Base-by-base conservation (phyloP, 2,329 filamentous ascomycete genomes). In the Phyllosticta paracitricarpa region DNA sequence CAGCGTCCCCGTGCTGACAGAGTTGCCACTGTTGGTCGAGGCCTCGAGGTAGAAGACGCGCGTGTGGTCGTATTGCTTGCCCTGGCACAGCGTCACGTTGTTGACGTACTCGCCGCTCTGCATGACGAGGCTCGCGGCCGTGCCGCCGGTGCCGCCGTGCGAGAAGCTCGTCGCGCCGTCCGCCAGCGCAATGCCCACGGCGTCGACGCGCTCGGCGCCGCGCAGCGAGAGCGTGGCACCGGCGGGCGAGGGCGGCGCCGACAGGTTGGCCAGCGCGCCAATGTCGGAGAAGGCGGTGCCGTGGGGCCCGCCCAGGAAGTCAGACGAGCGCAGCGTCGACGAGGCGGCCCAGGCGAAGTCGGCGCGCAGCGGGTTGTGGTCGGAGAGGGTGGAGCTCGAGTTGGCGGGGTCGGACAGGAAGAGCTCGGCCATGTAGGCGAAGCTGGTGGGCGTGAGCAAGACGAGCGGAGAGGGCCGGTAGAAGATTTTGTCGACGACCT, bases 401-500 rank as follows among this genome's bases (percentile, higher is more conserved):
- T 76, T 56, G 68, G 85, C 80, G 1, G 33, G 33, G 33, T 40
- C 33, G 54, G 54, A 33, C 14, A 87, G 71, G 73, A 88, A 89
- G 66, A 76, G 77, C 54, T 67, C 66, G 54, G 81, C 78, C 12
- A 79, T 81, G 69, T 88, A 88, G 66, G 74, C 75, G 69, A 82
- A 86, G 24, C 68, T 69, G 0, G 75, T 79, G 0, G 82, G 81
- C 0, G 68, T 65, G 2, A 86, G 75, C 30, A 67, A 68, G 4
- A 84, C 65, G 3, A 79, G 65, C n/a, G 76, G 66, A 19, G 77
- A 78, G 33, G 77, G 77, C 48, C 84, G 80, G 73, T 83, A 87
- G 66, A 86, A 81, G 55, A 86, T 75, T 73, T 88, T 89, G 72
- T 88, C 86, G 48, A 88, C 84, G 2, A 81, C 83, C 73, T 89